These are phyloP conservation scores for Camellia japonica DNA, from an alignment of 148 eudicot genomes.

Conservation along the genomic window DNA sequence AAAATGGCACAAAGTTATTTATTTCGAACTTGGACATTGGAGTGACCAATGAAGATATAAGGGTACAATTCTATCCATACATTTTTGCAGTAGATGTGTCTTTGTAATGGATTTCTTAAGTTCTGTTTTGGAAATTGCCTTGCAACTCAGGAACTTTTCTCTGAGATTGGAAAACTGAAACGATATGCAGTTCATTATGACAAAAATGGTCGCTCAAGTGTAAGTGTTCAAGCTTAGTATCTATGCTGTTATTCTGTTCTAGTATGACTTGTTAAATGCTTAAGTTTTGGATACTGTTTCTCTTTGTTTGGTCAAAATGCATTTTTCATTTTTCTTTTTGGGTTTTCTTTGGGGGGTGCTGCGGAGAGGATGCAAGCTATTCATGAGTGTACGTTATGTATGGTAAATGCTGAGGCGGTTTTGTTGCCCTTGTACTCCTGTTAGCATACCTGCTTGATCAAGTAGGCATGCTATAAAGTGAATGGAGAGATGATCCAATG, in stretches of 20 bases:
- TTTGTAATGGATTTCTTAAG: slow-evolving; percentile 40
- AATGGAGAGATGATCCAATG: background rate
- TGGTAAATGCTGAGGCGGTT: slow-evolving; percentile 24
- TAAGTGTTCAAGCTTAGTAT: slow-evolving; percentile 35
- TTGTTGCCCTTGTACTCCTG: too few relatives aligned
- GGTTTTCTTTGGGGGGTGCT: background rate
- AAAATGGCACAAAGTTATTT: slow-evolving; percentile 66
- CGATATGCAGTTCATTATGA: slow-evolving; percentile 86
- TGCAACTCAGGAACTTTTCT: slow-evolving; percentile 83
- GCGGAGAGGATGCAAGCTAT: background rate
- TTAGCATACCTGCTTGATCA: background rate
- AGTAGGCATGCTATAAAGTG: background rate
- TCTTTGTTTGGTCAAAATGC: slow-evolving; percentile 8
- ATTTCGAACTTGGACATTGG: slow-evolving; percentile 78
- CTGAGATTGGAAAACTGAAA: slow-evolving; percentile 85
- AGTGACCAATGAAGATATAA: slow-evolving; percentile 90
- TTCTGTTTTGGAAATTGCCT: slow-evolving; percentile 36
- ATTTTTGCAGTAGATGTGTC: slow-evolving; percentile 31
- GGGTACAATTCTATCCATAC: slow-evolving; percentile 62
- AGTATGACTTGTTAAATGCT: background rate
- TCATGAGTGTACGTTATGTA: background rate
- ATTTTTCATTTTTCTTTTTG: background rate
- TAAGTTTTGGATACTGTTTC: background rate
- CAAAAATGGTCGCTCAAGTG: slow-evolving; percentile 80
- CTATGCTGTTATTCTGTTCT: background rate